Percentiles rank a stretch among this genome's conserved stretches.
Evolutionary conservation across 805 yeast genomes (phyloP).

Genomic region (Huiozyma naganishii): DNA sequence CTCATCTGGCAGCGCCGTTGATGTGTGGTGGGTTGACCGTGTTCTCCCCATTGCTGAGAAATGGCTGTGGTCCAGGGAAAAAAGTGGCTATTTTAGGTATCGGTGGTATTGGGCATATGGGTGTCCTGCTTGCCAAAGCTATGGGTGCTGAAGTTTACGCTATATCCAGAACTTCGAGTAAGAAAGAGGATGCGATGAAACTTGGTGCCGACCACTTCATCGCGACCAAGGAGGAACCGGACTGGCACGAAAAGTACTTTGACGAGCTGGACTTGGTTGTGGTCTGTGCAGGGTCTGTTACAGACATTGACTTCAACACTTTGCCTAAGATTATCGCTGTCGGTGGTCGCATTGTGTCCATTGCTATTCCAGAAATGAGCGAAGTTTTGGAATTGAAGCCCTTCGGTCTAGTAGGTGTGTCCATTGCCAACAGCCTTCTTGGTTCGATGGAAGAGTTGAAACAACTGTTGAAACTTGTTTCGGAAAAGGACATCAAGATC

Average conservation of each 20-base stretch:
- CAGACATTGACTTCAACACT: constrained; percentile 30
- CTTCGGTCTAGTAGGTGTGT: constrained; percentile 16
- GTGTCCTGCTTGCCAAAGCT: constrained; percentile 46
- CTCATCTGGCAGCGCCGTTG: constrained; percentile 58
- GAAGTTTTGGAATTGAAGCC: constrained; percentile 11
- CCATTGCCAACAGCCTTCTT: constrained; percentile 27
- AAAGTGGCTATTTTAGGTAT: constrained; percentile 45
- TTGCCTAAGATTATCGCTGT: constrained; percentile 23
- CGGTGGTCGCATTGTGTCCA: constrained; percentile 29
- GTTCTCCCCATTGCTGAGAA: constrained; percentile 53
- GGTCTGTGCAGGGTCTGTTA: constrained; percentile 37
- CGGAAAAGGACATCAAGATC: constrained; percentile 36
- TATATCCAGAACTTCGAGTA: constrained; percentile 40
- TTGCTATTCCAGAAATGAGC: constrained; percentile 14
- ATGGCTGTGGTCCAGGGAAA: constrained; percentile 39
- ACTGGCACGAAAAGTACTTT: constrained; percentile 29
- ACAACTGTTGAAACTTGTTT: constrained; percentile 40
- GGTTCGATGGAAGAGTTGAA: constrained; percentile 39
- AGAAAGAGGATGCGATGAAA: constrained; percentile 38
- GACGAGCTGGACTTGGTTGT: constrained; percentile 38
- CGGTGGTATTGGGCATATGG: constrained; percentile 51
- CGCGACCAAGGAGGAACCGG: constrained; percentile 41
- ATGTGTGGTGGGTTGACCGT: constrained; percentile 73
- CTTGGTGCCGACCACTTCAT: constrained; percentile 46
- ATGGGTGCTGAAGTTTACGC: constrained; percentile 51